These are phyloP conservation scores for Grigorovia yakushimaensis DNA, from an alignment of 805 yeast species.

Conservation along the genomic window DNA sequence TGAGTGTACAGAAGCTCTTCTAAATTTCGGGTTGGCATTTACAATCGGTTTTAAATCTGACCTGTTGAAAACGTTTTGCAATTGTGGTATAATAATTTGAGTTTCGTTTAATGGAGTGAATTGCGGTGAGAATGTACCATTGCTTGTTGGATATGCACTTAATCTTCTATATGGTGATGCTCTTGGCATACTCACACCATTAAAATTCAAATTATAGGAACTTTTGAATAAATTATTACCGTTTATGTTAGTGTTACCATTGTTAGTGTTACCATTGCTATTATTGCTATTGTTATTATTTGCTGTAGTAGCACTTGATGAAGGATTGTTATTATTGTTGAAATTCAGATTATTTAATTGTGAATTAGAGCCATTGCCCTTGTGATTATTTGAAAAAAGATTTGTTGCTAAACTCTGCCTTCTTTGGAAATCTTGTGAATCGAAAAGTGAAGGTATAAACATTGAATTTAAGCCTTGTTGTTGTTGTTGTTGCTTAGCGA, in stretches of 20 bases:
- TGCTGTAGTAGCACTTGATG: not conserved
- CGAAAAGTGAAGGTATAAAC: conserved; percentile 14
- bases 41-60: conserved; percentile 52
- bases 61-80: conserved; percentile 33
- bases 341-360: not conserved
- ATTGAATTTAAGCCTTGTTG: conserved; percentile 13
- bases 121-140: conserved; percentile 12
- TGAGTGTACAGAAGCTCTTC: conserved; percentile 59
- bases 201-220: not conserved
- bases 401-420: conserved; percentile 31
- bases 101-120: conserved; percentile 16
- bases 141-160: conserved; percentile 22
- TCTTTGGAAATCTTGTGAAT: conserved; percentile 26
- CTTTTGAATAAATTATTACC: not conserved
- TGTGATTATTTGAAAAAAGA: conserved; percentile 1
- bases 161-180: conserved; percentile 20
- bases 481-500: conserved; percentile 8
- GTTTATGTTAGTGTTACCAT: not conserved
- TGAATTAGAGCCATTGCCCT: not conserved
- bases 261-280: not conserved
- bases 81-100: conserved; percentile 37
- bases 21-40: conserved; percentile 55
- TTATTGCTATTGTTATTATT: not conserved
- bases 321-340: not conserved
- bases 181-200: conserved; percentile 4